Evolutionary conservation across 768 basidiomycete species (phyloP).

Genomic region (Termitomyces sp.): DNA sequence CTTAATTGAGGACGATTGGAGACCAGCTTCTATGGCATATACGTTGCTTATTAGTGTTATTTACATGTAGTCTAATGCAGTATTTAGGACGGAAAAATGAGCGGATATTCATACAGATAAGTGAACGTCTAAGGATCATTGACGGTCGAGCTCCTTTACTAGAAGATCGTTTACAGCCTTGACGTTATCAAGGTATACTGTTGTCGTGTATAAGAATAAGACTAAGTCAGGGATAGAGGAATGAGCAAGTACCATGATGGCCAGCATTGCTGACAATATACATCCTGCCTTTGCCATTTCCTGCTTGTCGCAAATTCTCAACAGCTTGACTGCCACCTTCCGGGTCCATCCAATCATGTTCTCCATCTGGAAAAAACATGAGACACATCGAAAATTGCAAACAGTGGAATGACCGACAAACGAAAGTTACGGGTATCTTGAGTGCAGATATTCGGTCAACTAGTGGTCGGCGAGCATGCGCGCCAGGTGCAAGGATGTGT

Average conservation of each 20-base stretch:
- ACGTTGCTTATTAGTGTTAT: neutral
- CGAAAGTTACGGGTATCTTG: conserved; percentile 86
- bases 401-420: conserved; percentile 40
- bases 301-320: conserved; percentile 65
- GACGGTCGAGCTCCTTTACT: conserved; percentile 64
- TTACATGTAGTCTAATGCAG: neutral
- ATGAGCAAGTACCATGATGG: conserved; percentile 55
- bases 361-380: conserved; percentile 55
- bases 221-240: neutral
- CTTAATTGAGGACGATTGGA: neutral
- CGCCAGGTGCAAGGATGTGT: conserved; percentile 87
- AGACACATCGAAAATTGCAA: conserved; percentile 3
- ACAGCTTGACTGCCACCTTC: conserved; percentile 74
- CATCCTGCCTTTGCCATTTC: conserved; percentile 71
- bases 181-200: conserved; percentile 84
- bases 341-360: conserved; percentile 96
- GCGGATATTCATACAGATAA: neutral
- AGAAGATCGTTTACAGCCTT: conserved; percentile 73
- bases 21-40: neutral
- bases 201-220: neutral
- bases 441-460: conserved; percentile 74
- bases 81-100: neutral
- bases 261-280: conserved; percentile 78
- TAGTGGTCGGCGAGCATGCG: conserved; percentile 80
- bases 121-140: conserved; percentile 2